Base-by-base conservation (phyloP, 345 rosid genomes). In the Populus deltoides region DNA sequence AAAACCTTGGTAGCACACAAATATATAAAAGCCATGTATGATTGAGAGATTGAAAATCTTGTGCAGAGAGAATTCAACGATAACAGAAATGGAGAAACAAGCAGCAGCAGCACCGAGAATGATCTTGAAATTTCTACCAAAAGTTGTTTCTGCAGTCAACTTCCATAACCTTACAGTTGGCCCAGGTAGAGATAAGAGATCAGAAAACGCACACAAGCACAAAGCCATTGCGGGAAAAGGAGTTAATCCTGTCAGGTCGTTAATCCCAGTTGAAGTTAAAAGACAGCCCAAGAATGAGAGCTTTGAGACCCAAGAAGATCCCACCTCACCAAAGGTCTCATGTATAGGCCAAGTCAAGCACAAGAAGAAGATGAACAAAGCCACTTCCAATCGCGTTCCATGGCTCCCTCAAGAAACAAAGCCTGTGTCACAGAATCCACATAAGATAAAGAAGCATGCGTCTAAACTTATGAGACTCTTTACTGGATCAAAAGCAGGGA, bases 281-380 rank as follows among this genome's bases (percentile, higher is more conserved):
- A 79, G 90, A 69, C 88, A 85, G 70, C 57, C 63, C 57, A 86
- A 83, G 80, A 82, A 73, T 53, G 86, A 82, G 15, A 69, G 71
- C 59, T 82, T 63, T 27, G 83, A 75, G 15, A 78, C 82, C 8
- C 83, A 86, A 25, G 97, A 49, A 51, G 82, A 92, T 63, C 98
- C 98, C 11, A 87, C 88, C 24, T 94, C 98, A 6, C 98, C 98
- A 8, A 94, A 94, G 80, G 86, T 94, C 49, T 94, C 98, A 0
- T 94, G 98, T 73, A 92, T 94, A 82, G 98, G 98, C 22, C 94
- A 92, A 75, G 90, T 94, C 91, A 94, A 94, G 85, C 86, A 83
- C 70, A 89, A 81, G 83, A 88, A 88, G 73, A 86, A 77, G 38
- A 80, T 77, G 43, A 41, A 57, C 4, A 57, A 41, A 13, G 79